Conservation (phyloP, 805 yeast genomes). For the Yamadazyma scolyti region DNA sequence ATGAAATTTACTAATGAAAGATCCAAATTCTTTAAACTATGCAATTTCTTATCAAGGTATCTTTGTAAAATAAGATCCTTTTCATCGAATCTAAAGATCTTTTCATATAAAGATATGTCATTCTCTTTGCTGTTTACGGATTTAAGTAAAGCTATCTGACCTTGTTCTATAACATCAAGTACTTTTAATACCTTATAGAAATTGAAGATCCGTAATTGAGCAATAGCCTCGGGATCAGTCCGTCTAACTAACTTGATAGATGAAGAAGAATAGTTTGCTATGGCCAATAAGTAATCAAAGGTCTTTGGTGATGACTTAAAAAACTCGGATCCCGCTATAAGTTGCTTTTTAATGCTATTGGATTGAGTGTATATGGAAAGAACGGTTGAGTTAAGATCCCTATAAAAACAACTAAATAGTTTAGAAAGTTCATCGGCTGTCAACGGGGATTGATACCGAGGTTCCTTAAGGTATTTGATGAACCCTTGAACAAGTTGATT, state of each 20-base stretch:
- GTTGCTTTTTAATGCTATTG: conserved; percentile 35
- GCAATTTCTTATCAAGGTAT: conserved; percentile 31
- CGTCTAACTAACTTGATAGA: conserved; percentile 34
- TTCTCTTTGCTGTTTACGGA: conserved; percentile 21
- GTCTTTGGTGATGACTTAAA: conserved; percentile 26
- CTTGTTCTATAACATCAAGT: conserved; percentile 28
- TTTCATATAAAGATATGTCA: conserved; percentile 30
- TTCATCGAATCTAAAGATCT: conserved; percentile 36
- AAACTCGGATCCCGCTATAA: conserved; percentile 24
- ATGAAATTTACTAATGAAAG: conserved; percentile 28
- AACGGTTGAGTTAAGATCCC: conserved; percentile 33
- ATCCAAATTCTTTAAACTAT: conserved; percentile 19
- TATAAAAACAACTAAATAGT: conserved; percentile 32
- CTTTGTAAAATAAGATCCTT: conserved; percentile 34
- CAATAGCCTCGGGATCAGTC: conserved; percentile 32
- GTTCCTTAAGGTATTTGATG: conserved; percentile 36
- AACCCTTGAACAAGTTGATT: conserved; percentile 8
- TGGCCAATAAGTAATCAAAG: conserved; percentile 40
- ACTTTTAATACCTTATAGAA: conserved; percentile 37
- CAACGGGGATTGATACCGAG: conserved; percentile 40
- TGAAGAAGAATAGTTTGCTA: conserved; percentile 35
- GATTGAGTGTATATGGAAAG: conserved; percentile 33
- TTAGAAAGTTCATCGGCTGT: conserved; percentile 29
- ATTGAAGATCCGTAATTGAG: conserved; percentile 38
- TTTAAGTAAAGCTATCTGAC: conserved; percentile 27